phyloP scores from a whole-genome alignment of 2,329 filamentous ascomycete genomes.

The Phoma sp. region DNA sequence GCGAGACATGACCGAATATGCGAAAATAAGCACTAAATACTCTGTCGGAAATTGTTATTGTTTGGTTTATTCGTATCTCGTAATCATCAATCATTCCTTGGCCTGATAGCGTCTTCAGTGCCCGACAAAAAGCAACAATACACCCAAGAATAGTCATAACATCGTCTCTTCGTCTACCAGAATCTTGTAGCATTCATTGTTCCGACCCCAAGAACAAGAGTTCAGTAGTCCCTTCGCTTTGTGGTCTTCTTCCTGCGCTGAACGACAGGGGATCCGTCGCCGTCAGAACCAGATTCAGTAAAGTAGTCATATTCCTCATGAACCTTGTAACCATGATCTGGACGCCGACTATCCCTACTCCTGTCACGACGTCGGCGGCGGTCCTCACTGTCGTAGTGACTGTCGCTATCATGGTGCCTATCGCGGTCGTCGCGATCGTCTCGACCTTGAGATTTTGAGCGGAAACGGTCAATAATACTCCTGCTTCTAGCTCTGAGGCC shows the following conservation, averaged over 20 bases:
- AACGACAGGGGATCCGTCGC: conserved; percentile 10
- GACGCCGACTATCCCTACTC: conserved; percentile 11
- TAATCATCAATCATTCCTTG: neutral
- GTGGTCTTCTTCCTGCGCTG: conserved; percentile 13
- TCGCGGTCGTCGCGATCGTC: conserved; percentile 24
- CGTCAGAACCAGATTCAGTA: conserved; percentile 9
- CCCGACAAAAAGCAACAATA: neutral
- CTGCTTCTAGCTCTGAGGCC: conserved; percentile 35
- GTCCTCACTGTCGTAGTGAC: conserved; percentile 9
- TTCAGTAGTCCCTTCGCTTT: conserved; percentile 11
- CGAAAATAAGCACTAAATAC: neutral
- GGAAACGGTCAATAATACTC: conserved; percentile 34
- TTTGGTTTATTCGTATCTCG: conserved; percentile 1
- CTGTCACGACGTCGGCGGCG: conserved; percentile 11
- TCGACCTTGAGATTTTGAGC: conserved; percentile 29
- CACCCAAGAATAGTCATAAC: neutral
- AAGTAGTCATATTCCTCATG: conserved; percentile 18
- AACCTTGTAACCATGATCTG: conserved; percentile 15
- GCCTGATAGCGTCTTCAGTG: neutral
- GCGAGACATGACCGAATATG: neutral
- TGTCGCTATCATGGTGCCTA: conserved; percentile 10
- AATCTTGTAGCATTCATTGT: neutral
- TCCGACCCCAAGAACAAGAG: neutral
- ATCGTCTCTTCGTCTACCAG: neutral
- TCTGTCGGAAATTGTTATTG: neutral